Evolutionary conservation across 352 stramenopile genomes (phyloP), one percentile per base, ranked within the genome.

Genomic region (Blastocystis sp.): DNA sequence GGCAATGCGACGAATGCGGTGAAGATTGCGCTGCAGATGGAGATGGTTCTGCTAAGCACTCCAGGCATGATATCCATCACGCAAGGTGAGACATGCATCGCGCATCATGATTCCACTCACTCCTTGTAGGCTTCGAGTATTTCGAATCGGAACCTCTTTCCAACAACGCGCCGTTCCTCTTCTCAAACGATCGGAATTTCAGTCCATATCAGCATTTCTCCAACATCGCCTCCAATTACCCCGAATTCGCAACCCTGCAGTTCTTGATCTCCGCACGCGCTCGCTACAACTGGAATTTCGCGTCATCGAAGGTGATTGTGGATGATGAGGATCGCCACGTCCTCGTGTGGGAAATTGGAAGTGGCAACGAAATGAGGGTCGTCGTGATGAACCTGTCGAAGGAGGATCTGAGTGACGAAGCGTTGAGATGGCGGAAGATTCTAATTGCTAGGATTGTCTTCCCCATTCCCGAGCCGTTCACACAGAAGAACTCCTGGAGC

Each of bases 31-130:
- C 21, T 79, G 43, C 42, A 60, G 54, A 61, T 64, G 19, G 17
- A 60, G 28, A 62, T 28, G 43, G 21, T 43, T 40, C 43, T 79
- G 14, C 17, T 24, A 21, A 42, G 17, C 43, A 62, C 38, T 11
- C 69, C 69, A 2, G 69, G 69, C 6, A 61, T 79, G 11, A 17
- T 64, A 6, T 10, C 69, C 10, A 10, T 79, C 6, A 17, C 40
- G 1, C 69, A 79, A 45, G 69, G 69, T 3, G 42, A 43, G 9
- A 45, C 61, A 21, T 79, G 34, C 69, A 6, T 79, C 2, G 69
- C 34, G 24, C 42, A 14, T 9, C 9, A 34, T 34, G 28, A 34
- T 34, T 34, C 28, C 28, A 34, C 28, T 34, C 28, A 34, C 28
- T 34, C 28, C 0, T 34, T 34, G 28, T 34, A 34, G 28, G 28